Conservation (phyloP, 2,329 filamentous ascomycete species). For the Sclerotinia borealis region DNA sequence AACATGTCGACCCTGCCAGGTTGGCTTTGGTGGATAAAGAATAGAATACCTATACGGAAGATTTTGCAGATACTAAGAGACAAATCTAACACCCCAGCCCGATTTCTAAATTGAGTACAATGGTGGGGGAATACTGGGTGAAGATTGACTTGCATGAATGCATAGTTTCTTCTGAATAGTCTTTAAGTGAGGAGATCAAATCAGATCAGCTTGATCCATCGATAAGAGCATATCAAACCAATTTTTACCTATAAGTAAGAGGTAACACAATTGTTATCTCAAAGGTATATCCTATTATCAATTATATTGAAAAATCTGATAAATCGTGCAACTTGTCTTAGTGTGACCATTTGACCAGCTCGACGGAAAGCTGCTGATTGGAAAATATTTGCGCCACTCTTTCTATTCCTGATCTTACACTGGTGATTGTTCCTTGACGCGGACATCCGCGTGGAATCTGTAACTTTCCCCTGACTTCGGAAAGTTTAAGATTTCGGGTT, state of each 20-base stretch:
- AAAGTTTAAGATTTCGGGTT: slow-evolving; percentile 8
- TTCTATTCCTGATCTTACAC: background rate
- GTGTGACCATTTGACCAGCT: slow-evolving; percentile 6
- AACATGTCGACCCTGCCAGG: slow-evolving; percentile 5
- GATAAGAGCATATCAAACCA: background rate
- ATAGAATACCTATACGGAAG: background rate
- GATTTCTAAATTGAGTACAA: background rate
- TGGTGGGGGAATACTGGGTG: background rate
- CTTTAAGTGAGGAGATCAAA: background rate
- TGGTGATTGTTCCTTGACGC: slow-evolving; percentile 9
- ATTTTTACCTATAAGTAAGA: background rate
- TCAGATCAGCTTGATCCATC: slow-evolving; percentile 2
- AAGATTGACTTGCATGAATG: background rate
- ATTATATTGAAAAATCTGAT: background rate
- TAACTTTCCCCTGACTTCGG: slow-evolving; percentile 2
- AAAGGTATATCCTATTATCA: background rate
- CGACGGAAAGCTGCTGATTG: slow-evolving; percentile 15
- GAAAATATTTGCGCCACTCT: background rate
- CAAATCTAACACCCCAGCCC: background rate
- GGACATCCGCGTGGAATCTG: slow-evolving; percentile 9
- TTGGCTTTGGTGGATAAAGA: background rate
- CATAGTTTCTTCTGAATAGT: background rate
- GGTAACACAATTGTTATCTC: background rate
- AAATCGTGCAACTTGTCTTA: background rate
- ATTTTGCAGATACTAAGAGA: background rate